Percentiles rank a stretch among this genome's conserved stretches.
phyloP scores from a whole-genome alignment of 2,329 filamentous ascomycete genomes.

The Celoporthe dispersa region DNA sequence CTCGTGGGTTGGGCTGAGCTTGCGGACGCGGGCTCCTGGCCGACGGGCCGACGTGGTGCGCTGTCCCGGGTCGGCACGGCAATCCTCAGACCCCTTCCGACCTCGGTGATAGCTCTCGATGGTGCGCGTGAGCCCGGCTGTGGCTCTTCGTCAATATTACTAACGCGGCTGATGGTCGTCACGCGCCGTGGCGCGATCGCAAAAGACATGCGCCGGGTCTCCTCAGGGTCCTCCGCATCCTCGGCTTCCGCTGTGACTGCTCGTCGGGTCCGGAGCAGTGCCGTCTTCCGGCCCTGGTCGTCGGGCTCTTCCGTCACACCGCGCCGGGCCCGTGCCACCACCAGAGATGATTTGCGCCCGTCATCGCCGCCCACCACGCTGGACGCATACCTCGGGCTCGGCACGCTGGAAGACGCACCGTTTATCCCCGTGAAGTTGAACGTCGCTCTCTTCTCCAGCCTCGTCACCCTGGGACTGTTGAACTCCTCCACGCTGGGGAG shows the following conservation, averaged over 20 bases:
- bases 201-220: conserved; percentile 43
- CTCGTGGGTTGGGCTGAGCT: conserved; percentile 58
- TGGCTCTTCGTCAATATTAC: conserved; percentile 53
- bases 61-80: conserved; percentile 41
- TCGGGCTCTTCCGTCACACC: conserved; percentile 56
- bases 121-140: conserved; percentile 58
- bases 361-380: conserved; percentile 45
- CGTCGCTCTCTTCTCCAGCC: conserved; percentile 58
- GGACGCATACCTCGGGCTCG: conserved; percentile 48
- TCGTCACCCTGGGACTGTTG: conserved; percentile 53
- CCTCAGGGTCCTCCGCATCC: conserved; percentile 39
- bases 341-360: conserved; percentile 59
- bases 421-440: conserved; percentile 43
- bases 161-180: conserved; percentile 36
- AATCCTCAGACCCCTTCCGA: conserved; percentile 45
- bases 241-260: conserved; percentile 55
- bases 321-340: conserved; percentile 47
- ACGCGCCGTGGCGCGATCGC: conserved; percentile 51
- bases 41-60: conserved; percentile 19
- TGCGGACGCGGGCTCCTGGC: conserved; percentile 43
- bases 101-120: conserved; percentile 63
- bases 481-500: conserved; percentile 41
- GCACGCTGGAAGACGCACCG: conserved; percentile 39
- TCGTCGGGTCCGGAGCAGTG: conserved; percentile 51
- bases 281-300: conserved; percentile 47